phyloP scores from a whole-genome alignment of 345 rosid genomes.

The Rhodamnia rubescens region DNA sequence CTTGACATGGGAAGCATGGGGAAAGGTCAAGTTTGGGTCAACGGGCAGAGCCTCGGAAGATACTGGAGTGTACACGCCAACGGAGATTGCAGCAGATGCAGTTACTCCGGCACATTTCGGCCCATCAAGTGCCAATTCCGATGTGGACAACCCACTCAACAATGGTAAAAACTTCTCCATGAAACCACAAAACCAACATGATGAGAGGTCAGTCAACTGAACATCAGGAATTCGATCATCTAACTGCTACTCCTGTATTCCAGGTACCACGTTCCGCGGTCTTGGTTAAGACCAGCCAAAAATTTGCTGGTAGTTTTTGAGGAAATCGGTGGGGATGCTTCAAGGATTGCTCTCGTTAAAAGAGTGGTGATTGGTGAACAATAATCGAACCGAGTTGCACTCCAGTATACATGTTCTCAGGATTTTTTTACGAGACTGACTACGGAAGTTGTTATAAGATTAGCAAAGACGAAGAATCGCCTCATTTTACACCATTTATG shows the following conservation, averaged over 20 bases:
- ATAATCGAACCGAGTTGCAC: not conserved
- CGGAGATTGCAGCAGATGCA: constrained; percentile 36
- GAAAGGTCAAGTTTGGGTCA: constrained; percentile 48
- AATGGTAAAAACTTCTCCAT: constrained; percentile 25
- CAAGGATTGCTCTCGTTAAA: constrained; percentile 31
- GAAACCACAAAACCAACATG: not conserved
- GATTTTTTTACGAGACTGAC: not conserved
- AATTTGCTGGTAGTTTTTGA: constrained; percentile 42
- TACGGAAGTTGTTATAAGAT: not conserved
- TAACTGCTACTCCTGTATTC: not conserved
- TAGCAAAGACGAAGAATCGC: not conserved
- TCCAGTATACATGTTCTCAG: not conserved
- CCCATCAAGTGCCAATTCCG: constrained; percentile 30
- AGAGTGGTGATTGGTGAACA: constrained; percentile 10
- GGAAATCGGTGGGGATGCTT: constrained; percentile 44
- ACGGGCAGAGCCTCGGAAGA: constrained; percentile 44
- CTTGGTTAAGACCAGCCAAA: constrained; percentile 42
- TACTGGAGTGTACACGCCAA: constrained; percentile 31
- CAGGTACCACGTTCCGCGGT: constrained; percentile 61
- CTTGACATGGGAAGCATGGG: constrained; percentile 49
- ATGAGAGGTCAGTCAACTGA: not conserved
- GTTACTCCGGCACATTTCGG: constrained; percentile 24
- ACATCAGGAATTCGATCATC: not conserved
- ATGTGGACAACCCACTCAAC: constrained; percentile 50
- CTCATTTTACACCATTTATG: not conserved